Conservation (phyloP, 768 basidiomycete genomes). For the Lepiota brunneoincarnata region DNA sequence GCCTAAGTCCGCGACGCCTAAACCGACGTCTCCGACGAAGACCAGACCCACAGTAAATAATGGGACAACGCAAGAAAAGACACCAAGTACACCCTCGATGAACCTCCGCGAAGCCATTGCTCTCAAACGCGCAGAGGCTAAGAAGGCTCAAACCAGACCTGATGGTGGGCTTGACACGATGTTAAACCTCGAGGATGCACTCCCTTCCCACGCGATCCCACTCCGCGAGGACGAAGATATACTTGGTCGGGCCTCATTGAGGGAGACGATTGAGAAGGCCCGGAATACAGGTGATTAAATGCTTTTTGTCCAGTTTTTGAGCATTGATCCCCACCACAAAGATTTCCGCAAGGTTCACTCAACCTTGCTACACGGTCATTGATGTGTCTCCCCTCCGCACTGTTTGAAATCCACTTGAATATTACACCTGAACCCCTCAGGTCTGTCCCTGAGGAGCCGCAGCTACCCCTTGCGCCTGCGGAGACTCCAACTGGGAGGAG, state of each 20-base stretch:
- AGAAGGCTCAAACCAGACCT: constrained; percentile 46
- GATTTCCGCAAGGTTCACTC: constrained; percentile 52
- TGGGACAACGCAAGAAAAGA: neutral
- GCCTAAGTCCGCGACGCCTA: constrained; percentile 9
- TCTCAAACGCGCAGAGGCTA: constrained; percentile 73
- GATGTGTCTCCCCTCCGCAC: constrained; percentile 68
- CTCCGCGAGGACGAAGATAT: constrained; percentile 46
- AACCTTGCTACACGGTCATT: constrained; percentile 75
- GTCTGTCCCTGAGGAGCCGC: constrained; percentile 61
- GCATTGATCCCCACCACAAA: constrained; percentile 46
- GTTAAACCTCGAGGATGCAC: constrained; percentile 46
- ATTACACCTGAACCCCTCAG: constrained; percentile 69
- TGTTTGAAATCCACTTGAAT: constrained; percentile 80
- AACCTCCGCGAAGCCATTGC: constrained; percentile 81
- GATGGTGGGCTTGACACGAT: constrained; percentile 31
- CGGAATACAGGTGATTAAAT: constrained; percentile 66
- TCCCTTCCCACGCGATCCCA: constrained; percentile 30
- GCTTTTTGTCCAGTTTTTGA: constrained; percentile 21
- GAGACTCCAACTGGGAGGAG: constrained; percentile 33
- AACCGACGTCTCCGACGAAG: constrained; percentile 4
- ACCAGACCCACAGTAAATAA: constrained; percentile 20
- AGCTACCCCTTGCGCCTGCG: constrained; percentile 37
- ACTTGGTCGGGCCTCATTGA: constrained; percentile 63
- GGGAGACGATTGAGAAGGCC: constrained; percentile 75
- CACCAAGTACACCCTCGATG: constrained; percentile 23